Percentiles rank a stretch among this genome's conserved stretches.
phyloP scores from a whole-genome alignment of 306 rosid genomes.

The Chamaecrista fasciculata region DNA sequence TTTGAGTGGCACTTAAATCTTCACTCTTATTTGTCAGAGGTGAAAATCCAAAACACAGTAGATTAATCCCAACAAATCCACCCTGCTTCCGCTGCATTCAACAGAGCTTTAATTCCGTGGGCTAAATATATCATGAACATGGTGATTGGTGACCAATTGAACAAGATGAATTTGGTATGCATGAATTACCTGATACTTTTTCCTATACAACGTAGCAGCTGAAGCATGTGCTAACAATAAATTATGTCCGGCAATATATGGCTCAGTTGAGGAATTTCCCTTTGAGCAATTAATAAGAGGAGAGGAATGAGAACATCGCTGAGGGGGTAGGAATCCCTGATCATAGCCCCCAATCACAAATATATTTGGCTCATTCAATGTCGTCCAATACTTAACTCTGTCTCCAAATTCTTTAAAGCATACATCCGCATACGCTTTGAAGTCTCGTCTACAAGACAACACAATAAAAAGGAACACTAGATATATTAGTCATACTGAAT shows the following conservation, averaged over 20 bases:
- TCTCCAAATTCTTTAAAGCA: constrained; percentile 57
- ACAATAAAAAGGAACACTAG: background rate
- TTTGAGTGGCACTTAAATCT: constrained; percentile 51
- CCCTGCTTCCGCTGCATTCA: constrained; percentile 51
- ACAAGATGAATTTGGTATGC: too few relatives aligned
- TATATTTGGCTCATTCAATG: constrained; percentile 43
- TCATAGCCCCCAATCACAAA: constrained; percentile 28
- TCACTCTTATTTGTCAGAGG: constrained; percentile 48
- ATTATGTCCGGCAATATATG: constrained; percentile 46
- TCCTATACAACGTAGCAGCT: constrained; percentile 37
- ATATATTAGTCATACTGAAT: background rate
- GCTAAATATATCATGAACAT: too few relatives aligned
- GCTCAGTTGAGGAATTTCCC: constrained; percentile 54
- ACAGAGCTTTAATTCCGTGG: too few relatives aligned
- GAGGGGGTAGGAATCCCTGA: constrained; percentile 26
- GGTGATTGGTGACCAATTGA: too few relatives aligned
- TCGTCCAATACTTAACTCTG: constrained; percentile 54
- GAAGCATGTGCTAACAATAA: constrained; percentile 45
- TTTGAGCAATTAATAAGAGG: constrained; percentile 28
- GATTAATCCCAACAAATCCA: constrained; percentile 61
- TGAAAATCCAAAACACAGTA: constrained; percentile 28
- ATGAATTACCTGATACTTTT: constrained; percentile 47
- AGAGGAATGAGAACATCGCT: constrained; percentile 32
- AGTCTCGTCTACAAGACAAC: constrained; percentile 40
- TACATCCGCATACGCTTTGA: constrained; percentile 38